phyloP scores from a whole-genome alignment of 805 yeast species.

The Lipomyces yamadae region DNA sequence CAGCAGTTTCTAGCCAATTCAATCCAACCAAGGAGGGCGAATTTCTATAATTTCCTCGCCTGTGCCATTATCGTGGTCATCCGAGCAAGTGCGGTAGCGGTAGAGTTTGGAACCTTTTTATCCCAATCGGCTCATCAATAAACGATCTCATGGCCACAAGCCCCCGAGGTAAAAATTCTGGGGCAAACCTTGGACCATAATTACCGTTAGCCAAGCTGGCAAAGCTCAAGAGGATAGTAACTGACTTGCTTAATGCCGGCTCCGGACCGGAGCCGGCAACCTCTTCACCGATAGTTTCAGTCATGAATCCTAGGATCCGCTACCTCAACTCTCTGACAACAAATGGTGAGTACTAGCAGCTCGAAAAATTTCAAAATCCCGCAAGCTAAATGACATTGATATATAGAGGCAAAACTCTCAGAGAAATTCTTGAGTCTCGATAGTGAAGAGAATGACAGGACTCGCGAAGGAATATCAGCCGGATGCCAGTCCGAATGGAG shows the following conservation, averaged over 20 bases:
- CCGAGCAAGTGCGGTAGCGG: too few relatives aligned
- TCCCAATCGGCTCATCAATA: too few relatives aligned
- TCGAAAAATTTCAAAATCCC: not conserved
- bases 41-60: too few relatives aligned
- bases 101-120: too few relatives aligned
- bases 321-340: not conserved
- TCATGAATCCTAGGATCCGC: not conserved
- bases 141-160: too few relatives aligned
- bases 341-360: not conserved
- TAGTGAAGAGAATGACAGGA: constrained; percentile 7
- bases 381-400: not conserved
- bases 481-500: constrained; percentile 8
- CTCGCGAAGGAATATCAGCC: not conserved
- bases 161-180: too few relatives aligned
- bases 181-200: not conserved
- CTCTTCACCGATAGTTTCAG: not conserved
- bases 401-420: not conserved
- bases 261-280: not conserved
- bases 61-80: too few relatives aligned
- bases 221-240: constrained; percentile 1
- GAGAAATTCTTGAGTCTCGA: constrained; percentile 13
- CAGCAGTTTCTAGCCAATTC: too few relatives aligned
- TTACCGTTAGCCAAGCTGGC: constrained; percentile 4
- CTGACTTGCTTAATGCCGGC: not conserved
- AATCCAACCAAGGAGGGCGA: too few relatives aligned